Percentiles rank a stretch among this genome's conserved stretches.
These are phyloP conservation scores for Castanospermum australe DNA, from an alignment of 306 rosid species.

Conservation along the genomic window DNA sequence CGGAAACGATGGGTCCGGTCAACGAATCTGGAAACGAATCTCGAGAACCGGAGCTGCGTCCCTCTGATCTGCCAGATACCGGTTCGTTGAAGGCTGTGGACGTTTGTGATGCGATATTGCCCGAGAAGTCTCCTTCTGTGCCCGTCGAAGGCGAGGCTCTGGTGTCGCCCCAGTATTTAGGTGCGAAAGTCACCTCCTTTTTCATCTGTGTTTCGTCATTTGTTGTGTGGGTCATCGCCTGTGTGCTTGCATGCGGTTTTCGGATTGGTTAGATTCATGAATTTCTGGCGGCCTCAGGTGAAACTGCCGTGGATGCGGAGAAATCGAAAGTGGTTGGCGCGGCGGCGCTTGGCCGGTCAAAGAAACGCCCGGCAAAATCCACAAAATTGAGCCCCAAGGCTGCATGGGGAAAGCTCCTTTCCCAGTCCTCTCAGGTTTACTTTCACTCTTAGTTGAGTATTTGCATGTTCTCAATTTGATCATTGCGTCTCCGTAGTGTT, in stretches of 20 bases:
- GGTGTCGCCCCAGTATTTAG: constrained; percentile 55
- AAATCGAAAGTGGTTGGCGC: constrained; percentile 44
- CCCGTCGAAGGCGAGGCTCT: constrained; percentile 50
- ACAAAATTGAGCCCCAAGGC: constrained; percentile 39
- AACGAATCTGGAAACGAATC: constrained; percentile 68
- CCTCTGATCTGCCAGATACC: constrained; percentile 68
- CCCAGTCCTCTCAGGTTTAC: constrained; percentile 77
- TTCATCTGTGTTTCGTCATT: not conserved
- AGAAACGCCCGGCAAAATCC: constrained; percentile 53
- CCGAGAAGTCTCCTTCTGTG: constrained; percentile 48
- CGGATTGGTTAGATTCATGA: constrained; percentile 25
- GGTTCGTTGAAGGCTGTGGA: constrained; percentile 51
- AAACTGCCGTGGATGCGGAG: constrained; percentile 48
- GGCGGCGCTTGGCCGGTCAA: constrained; percentile 29
- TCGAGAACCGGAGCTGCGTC: constrained; percentile 46
- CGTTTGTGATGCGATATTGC: constrained; percentile 38
- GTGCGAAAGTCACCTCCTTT: constrained; percentile 30
- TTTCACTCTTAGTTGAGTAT: constrained; percentile 23
- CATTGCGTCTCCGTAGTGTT: too few relatives aligned
- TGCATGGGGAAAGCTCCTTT: constrained; percentile 87
- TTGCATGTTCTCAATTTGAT: too few relatives aligned
- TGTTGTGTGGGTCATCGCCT: not conserved
- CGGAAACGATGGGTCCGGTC: constrained; percentile 49
- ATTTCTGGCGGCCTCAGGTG: constrained; percentile 43
- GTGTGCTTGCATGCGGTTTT: constrained; percentile 28